Evolutionary conservation across 805 yeast species (phyloP).

Genomic region (Metschnikowia corniflorae): DNA sequence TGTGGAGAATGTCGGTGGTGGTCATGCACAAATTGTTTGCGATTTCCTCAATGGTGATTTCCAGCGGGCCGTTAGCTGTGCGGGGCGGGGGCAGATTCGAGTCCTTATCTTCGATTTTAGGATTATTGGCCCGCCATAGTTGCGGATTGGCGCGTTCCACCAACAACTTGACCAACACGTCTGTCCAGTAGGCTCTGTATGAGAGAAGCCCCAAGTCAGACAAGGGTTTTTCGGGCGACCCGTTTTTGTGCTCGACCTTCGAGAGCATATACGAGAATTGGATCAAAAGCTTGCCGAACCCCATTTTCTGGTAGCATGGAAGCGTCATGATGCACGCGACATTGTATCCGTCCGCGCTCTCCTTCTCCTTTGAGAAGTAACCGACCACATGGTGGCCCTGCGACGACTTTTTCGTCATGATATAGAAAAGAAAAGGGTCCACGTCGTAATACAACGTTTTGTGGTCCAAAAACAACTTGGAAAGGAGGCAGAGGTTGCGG

Average conservation of each 20-base stretch:
- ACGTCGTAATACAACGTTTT: slow-evolving; percentile 96
- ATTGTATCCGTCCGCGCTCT: slow-evolving; percentile 90
- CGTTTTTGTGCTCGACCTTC: slow-evolving; percentile 82
- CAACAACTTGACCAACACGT: slow-evolving; percentile 70
- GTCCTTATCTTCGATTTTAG: slow-evolving; percentile 31
- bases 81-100: slow-evolving; percentile 20
- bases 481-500: slow-evolving; percentile 85
- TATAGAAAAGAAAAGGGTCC: slow-evolving; percentile 93
- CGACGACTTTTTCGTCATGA: slow-evolving; percentile 89
- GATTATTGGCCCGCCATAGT: slow-evolving; percentile 36
- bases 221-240: slow-evolving; percentile 96
- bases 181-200: slow-evolving; percentile 96
- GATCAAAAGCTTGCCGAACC: slow-evolving; percentile 87
- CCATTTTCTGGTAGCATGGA: slow-evolving; percentile 95
- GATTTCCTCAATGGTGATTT: slow-evolving; percentile 85
- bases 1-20: slow-evolving; percentile 90
- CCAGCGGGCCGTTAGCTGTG: slow-evolving; percentile 27
- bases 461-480: slow-evolving; percentile 90
- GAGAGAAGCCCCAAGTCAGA: slow-evolving; percentile 92
- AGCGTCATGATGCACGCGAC: slow-evolving; percentile 95
- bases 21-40: slow-evolving; percentile 89
- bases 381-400: slow-evolving; percentile 96
- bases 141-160: slow-evolving; percentile 51
- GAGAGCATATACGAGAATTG: slow-evolving; percentile 92
- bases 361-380: slow-evolving; percentile 94